A percentile compares a stretch with the other conserved stretches of the same genome.
phyloP scores from a whole-genome alignment of 441 rosid species.

The Metrosideros polymorpha region DNA sequence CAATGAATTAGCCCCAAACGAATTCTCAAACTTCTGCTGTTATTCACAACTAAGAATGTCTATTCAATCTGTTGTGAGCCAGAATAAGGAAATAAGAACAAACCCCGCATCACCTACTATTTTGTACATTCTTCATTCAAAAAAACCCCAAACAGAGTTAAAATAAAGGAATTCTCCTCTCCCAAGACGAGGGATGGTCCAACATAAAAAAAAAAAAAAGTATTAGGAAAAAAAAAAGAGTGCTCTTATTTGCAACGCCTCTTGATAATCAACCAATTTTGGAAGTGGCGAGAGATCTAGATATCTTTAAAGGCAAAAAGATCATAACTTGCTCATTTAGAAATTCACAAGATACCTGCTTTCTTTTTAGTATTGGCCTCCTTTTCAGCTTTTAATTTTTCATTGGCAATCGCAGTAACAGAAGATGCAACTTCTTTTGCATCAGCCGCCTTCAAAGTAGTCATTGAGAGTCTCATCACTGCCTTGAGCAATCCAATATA shows the following conservation, averaged over 20 bases:
- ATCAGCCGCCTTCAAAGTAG: conserved; percentile 69
- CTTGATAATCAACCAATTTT: background rate
- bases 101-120: background rate
- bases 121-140: background rate
- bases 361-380: conserved; percentile 75
- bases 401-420: conserved; percentile 72
- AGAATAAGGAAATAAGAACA: background rate
- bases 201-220: background rate
- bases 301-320: background rate
- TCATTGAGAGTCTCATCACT: conserved; percentile 69
- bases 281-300: background rate
- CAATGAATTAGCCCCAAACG: background rate
- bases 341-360: conserved; percentile 31
- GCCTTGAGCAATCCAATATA: conserved; percentile 64
- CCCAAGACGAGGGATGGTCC: background rate
- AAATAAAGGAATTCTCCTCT: background rate
- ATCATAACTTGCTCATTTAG: background rate
- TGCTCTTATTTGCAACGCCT: background rate
- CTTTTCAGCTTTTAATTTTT: conserved; percentile 80
- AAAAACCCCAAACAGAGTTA: background rate
- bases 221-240: background rate
- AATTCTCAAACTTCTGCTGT: background rate
- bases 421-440: conserved; percentile 83
- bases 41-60: background rate
- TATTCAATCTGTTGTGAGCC: background rate